phyloP scores from a whole-genome alignment of 805 yeast genomes.

The Yarrowia sp. region DNA sequence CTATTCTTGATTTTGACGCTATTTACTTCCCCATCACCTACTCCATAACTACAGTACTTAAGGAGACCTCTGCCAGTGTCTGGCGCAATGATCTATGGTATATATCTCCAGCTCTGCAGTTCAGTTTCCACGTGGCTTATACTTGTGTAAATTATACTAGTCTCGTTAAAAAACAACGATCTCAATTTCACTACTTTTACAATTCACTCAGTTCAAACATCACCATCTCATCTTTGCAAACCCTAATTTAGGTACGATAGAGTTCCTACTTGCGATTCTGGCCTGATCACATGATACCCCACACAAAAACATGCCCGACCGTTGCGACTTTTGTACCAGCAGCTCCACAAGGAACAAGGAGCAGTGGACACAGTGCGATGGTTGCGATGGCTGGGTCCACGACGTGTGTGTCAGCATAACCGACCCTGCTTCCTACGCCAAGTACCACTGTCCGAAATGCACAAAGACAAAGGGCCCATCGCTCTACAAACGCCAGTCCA shows the following conservation, averaged over 20 bases:
- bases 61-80: too few species aligned
- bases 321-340: conserved; percentile 13
- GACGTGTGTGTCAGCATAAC: conserved; percentile 46
- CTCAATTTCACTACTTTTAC: too few species aligned
- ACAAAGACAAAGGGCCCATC: conserved; percentile 49
- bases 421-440: conserved; percentile 40
- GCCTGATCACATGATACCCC: conserved; percentile 10
- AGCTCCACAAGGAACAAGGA: neutral
- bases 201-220: too few species aligned
- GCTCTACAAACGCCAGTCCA: conserved; percentile 50
- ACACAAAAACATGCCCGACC: conserved; percentile 10
- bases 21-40: too few species aligned
- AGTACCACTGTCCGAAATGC: conserved; percentile 59
- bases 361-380: conserved; percentile 57
- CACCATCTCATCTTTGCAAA: neutral
- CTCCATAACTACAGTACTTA: too few species aligned
- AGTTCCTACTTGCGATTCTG: neutral
- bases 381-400: conserved; percentile 56
- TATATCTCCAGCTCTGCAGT: too few species aligned
- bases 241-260: neutral
- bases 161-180: too few species aligned
- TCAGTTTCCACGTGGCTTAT: too few species aligned
- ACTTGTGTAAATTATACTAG: too few species aligned
- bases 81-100: too few species aligned
- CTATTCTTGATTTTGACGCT: too few species aligned